These are phyloP conservation scores for Boletales sp. DNA, from an alignment of 768 basidiomycete species.

Conservation along the genomic window DNA sequence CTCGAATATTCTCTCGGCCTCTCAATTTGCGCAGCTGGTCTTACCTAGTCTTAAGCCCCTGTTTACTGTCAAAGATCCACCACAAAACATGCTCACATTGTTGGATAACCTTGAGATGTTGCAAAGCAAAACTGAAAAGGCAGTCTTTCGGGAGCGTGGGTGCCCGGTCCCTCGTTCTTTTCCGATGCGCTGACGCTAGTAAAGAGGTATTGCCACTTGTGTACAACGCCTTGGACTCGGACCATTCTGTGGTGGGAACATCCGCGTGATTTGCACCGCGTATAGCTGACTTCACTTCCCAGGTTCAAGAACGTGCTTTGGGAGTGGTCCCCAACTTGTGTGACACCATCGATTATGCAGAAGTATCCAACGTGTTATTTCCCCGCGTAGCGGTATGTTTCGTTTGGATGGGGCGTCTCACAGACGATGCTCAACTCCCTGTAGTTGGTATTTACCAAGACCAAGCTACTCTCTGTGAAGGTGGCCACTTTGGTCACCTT, in stretches of 20 bases:
- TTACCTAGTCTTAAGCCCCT: slow-evolving; percentile 87
- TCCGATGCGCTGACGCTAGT: slow-evolving; percentile 2
- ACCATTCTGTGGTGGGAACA: slow-evolving; percentile 68
- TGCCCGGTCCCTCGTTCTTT: slow-evolving; percentile 8
- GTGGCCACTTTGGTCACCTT: slow-evolving; percentile 85
- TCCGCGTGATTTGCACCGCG: background rate
- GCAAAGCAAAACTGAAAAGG: slow-evolving; percentile 85
- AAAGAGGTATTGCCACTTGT: slow-evolving; percentile 94
- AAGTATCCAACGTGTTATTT: slow-evolving; percentile 86
- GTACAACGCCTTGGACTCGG: slow-evolving; percentile 95
- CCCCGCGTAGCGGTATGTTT: slow-evolving; percentile 84
- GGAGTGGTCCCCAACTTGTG: slow-evolving; percentile 82
- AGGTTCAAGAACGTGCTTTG: slow-evolving; percentile 92
- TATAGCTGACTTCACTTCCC: slow-evolving; percentile 3
- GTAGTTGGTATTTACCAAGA: slow-evolving; percentile 91
- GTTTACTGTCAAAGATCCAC: slow-evolving; percentile 89
- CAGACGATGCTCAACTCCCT: slow-evolving; percentile 11
- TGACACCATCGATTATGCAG: slow-evolving; percentile 92
- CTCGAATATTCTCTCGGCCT: slow-evolving; percentile 66
- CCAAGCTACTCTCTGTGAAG: slow-evolving; percentile 85
- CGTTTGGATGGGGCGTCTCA: slow-evolving; percentile 6
- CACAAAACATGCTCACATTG: slow-evolving; percentile 94
- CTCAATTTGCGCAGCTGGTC: slow-evolving; percentile 78
- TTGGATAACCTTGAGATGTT: slow-evolving; percentile 86
- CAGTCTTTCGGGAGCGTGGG: slow-evolving; percentile 85